Base-by-base conservation (phyloP, 768 basidiomycete genomes). In the Leccinum broughii region DNA sequence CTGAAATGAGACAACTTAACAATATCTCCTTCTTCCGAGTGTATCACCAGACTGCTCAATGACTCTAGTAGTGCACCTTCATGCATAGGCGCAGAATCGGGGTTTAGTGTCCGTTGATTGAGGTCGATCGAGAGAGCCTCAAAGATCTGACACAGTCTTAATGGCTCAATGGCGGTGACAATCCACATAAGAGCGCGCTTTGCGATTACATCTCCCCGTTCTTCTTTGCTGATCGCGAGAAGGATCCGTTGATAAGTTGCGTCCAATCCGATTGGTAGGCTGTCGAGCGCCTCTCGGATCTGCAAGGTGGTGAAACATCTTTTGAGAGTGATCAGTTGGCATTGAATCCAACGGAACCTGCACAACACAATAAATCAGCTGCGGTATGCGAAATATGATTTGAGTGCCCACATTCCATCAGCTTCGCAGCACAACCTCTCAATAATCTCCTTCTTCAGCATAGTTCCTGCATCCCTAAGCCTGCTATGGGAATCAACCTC, bases 351-450 rank as follows among this genome's bases (percentile, higher is more conserved):
- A 4, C 46, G 46, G n/a, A 48, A 48, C 46, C 46, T 48, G 20
- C 3, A 17, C 3, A 48, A 48, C 46, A 48, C 46, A 48, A 22
- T 2, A 22, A 48, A 48, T 48, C 9, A 44, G 10, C n/a, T 4
- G 11, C 4, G 1, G 1, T 6, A 20, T 13, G 4, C 0, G 20
- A 11, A 6, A 6, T 11, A 48, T 13, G 5, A 48, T 22, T 22
- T 17, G 22, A 28, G 15, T n/a, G 4, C 26, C 46, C 39, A 64
- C 62, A 66, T 66, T 30, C 64, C 63, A 39, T 59, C 56, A 6
- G 64, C 62, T 28, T 51, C 41, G 4, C 20, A 0, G 6, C 57
- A 53, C 3, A 66, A 30, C 3, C 6, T 15, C 1, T 2, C 11
- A 0, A 4, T 11, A 2, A 66, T 66, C 26, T 64, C 64, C 1